Conservation (phyloP, 2,329 filamentous ascomycete genomes). For the Colletotrichum gigasporum region DNA sequence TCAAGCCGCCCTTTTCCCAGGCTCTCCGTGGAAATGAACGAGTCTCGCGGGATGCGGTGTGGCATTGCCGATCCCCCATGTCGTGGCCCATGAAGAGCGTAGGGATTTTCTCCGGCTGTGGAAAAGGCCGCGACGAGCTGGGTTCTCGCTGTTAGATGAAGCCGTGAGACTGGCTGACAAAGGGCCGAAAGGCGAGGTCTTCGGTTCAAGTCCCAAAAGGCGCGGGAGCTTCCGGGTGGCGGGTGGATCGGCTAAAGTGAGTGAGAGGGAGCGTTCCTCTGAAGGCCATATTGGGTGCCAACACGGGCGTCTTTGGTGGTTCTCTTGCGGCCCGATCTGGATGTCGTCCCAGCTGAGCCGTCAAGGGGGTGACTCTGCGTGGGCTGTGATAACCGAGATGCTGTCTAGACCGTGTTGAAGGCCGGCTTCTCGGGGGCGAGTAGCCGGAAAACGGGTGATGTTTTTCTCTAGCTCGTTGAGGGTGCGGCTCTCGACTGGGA, state of each 20-base stretch:
- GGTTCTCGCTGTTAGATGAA: background rate
- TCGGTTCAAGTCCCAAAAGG: constrained; percentile 4
- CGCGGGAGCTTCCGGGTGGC: constrained; percentile 23
- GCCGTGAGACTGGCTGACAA: background rate
- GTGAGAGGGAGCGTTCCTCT: background rate
- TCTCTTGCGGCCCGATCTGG: background rate
- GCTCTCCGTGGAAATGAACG: background rate
- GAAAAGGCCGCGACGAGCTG: background rate
- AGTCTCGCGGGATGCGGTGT: background rate
- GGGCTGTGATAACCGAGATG: constrained; percentile 6
- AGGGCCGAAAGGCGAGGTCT: background rate
- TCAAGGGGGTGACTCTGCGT: background rate
- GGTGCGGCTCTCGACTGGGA: background rate
- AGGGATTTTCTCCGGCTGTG: background rate
- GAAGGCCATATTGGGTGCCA: background rate
- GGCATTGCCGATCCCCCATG: background rate
- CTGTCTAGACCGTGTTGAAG: background rate
- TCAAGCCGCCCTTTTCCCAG: background rate
- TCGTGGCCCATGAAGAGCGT: background rate
- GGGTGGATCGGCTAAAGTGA: background rate
- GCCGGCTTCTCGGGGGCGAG: constrained; percentile 13
- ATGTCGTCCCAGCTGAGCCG: background rate
- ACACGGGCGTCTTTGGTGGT: background rate
- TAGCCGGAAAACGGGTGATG: constrained; percentile 23
- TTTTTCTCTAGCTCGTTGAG: background rate